A percentile compares a stretch with the other conserved stretches of the same genome.
These are phyloP conservation scores for Chlorella variabilis DNA, from an alignment of 163 green algal species.

Conservation along the genomic window DNA sequence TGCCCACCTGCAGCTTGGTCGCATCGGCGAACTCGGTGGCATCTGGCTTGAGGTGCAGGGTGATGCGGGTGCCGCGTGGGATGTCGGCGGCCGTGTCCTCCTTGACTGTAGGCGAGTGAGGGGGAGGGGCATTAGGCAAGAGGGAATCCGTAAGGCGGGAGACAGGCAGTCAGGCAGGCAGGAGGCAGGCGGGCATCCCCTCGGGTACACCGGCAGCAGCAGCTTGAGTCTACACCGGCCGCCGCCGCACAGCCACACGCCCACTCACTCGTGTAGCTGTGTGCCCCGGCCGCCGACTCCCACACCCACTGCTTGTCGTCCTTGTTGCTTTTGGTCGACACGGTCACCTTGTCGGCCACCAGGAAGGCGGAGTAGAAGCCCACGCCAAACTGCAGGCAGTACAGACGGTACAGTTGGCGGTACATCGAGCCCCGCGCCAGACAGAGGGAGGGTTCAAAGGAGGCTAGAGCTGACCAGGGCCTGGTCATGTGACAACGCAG, in stretches of 20 bases:
- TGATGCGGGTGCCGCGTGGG: slow-evolving; percentile 78
- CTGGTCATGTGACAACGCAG: too few species aligned
- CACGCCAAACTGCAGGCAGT: slow-evolving; percentile 91
- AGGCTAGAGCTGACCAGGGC: too few species aligned
- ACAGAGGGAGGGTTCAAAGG: too few species aligned
- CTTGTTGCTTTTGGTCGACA: slow-evolving; percentile 82
- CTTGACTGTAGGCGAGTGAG: slow-evolving; percentile 46
- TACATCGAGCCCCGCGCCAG: too few species aligned
- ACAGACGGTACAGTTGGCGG: too few species aligned
- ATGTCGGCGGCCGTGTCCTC: slow-evolving; percentile 43
- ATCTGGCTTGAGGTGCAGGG: slow-evolving; percentile 95
- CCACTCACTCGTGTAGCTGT: slow-evolving; percentile 76
- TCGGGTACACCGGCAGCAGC: too few species aligned
- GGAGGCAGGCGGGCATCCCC: too few species aligned
- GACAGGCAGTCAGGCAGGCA: neutral
- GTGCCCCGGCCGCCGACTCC: slow-evolving; percentile 84
- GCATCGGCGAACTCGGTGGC: slow-evolving; percentile 81
- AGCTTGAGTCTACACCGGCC: too few species aligned
- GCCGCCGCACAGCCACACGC: neutral
- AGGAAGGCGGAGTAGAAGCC: slow-evolving; percentile 99
- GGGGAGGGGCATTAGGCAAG: neutral
- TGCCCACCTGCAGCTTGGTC: slow-evolving; percentile 64
- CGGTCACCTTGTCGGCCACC: slow-evolving; percentile 87
- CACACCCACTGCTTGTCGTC: slow-evolving; percentile 88
- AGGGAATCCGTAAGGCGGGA: neutral